Percentiles rank a stretch among this genome's conserved stretches.
These are phyloP conservation scores for Aureobasidium melanogenum DNA, from an alignment of 2,329 filamentous ascomycete genomes.

Conservation along the genomic window DNA sequence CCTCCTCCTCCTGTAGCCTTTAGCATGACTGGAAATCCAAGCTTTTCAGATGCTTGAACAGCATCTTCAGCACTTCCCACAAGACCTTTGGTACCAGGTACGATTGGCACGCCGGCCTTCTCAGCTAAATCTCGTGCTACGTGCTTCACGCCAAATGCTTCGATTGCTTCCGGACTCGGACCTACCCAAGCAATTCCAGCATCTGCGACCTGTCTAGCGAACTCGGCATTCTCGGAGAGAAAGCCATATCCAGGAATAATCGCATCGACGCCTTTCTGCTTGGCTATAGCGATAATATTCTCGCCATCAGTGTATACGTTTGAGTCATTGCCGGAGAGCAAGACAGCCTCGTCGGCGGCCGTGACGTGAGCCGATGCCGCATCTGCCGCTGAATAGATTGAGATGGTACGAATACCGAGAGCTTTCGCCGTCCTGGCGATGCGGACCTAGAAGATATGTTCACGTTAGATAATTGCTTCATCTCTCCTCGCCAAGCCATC, in stretches of 20 bases:
- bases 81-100: slow-evolving; percentile 44
- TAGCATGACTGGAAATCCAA: slow-evolving; percentile 45
- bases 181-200: slow-evolving; percentile 53
- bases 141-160: slow-evolving; percentile 52
- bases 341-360: slow-evolving; percentile 44
- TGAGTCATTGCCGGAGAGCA: slow-evolving; percentile 40
- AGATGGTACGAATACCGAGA: slow-evolving; percentile 43
- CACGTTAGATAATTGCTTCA: slow-evolving; percentile 4
- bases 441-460: slow-evolving; percentile 27
- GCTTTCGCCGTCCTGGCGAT: slow-evolving; percentile 44
- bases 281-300: slow-evolving; percentile 44
- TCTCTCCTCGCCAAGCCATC: neutral
- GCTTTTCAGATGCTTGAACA: slow-evolving; percentile 32
- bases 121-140: slow-evolving; percentile 46
- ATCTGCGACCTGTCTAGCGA: slow-evolving; percentile 44
- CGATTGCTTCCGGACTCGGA: slow-evolving; percentile 45
- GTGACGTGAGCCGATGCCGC: slow-evolving; percentile 46
- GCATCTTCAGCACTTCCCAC: slow-evolving; percentile 41
- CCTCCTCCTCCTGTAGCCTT: slow-evolving; percentile 58
- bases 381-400: slow-evolving; percentile 51
- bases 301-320: slow-evolving; percentile 43
- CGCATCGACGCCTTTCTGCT: slow-evolving; percentile 42
- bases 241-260: slow-evolving; percentile 62
- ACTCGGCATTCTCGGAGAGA: slow-evolving; percentile 54
- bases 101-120: slow-evolving; percentile 45